phyloP scores from a whole-genome alignment of 352 stramenopile species.

The Phytophthora nicotianae region DNA sequence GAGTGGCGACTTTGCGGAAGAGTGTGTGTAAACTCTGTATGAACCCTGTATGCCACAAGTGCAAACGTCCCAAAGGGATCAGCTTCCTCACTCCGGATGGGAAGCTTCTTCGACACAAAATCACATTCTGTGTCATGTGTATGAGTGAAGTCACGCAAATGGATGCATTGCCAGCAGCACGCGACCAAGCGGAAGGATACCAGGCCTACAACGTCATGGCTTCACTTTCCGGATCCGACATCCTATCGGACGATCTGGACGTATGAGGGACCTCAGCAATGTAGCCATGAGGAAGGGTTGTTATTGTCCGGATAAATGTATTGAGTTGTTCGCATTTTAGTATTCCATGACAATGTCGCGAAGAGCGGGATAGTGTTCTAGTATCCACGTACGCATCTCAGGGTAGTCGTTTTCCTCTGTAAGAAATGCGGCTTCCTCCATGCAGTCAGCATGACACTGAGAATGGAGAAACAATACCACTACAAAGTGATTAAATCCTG shows the following conservation, averaged over 20 bases:
- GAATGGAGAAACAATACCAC: background rate
- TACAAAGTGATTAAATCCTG: background rate
- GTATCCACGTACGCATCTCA: background rate
- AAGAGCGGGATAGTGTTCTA: background rate
- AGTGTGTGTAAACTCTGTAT: conserved; percentile 43
- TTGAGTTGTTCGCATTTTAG: background rate
- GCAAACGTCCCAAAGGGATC: conserved; percentile 38
- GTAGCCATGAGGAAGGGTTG: too few relatives aligned
- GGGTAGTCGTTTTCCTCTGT: background rate
- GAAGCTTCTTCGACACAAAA: conserved; percentile 36
- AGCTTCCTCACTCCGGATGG: conserved; percentile 37
- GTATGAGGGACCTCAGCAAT: conserved; percentile 2
- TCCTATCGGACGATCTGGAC: conserved; percentile 33
- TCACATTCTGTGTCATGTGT: conserved; percentile 45
- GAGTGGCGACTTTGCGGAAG: conserved; percentile 23
- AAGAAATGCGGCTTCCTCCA: background rate
- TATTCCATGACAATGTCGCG: background rate
- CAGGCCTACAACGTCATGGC: conserved; percentile 42
- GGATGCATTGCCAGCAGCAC: conserved; percentile 31
- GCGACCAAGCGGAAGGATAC: conserved; percentile 38
- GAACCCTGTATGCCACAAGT: conserved; percentile 32
- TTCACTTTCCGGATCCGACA: conserved; percentile 37
- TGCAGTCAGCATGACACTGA: background rate
- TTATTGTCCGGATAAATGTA: background rate
- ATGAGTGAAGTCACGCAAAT: conserved; percentile 41